These are phyloP conservation scores for Friedmanniomyces simplex DNA, from an alignment of 495 filamentous ascomycete genomes.

Conservation along the genomic window DNA sequence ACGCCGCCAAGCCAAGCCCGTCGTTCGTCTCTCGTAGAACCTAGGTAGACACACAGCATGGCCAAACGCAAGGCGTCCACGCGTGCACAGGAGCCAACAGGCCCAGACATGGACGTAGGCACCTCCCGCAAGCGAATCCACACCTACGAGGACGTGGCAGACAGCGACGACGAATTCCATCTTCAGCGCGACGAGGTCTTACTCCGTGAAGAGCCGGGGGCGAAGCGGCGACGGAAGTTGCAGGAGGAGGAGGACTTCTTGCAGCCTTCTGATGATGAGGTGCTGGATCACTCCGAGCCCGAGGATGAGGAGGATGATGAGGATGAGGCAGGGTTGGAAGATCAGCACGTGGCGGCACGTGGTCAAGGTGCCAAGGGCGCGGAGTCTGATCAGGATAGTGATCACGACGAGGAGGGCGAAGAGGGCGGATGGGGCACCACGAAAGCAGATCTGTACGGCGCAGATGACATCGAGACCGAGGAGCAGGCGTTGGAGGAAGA, in stretches of 20 bases:
- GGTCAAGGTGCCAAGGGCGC: slow-evolving; percentile 22
- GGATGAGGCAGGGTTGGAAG: slow-evolving; percentile 37
- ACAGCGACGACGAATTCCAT: slow-evolving; percentile 88
- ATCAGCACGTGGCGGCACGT: slow-evolving; percentile 17
- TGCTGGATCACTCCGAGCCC: slow-evolving; percentile 53
- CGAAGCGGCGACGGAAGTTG: slow-evolving; percentile 63
- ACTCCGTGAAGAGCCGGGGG: slow-evolving; percentile 66
- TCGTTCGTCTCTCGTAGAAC: too few relatives aligned
- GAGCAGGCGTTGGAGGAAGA: slow-evolving; percentile 89
- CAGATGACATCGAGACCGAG: slow-evolving; percentile 81
- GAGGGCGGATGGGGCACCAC: slow-evolving; percentile 76
- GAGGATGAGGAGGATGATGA: slow-evolving; percentile 45
- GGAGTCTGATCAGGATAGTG: slow-evolving; percentile 35
- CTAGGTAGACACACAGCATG: slow-evolving; percentile 44
- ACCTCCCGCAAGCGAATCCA: slow-evolving; percentile 35
- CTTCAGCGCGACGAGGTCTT: slow-evolving; percentile 72
- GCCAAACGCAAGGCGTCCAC: slow-evolving; percentile 60
- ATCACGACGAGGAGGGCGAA: slow-evolving; percentile 59
- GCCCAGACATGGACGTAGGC: slow-evolving; percentile 14
- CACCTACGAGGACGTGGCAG: slow-evolving; percentile 75
- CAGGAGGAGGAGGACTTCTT: slow-evolving; percentile 41
- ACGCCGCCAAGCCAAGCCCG: too few relatives aligned
- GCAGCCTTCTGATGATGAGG: slow-evolving; percentile 79
- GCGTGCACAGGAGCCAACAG: slow-evolving; percentile 26
- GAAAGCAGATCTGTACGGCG: slow-evolving; percentile 85